Base-by-base conservation (phyloP, 129 eudicot species). In the Cynara cardunculus region DNA sequence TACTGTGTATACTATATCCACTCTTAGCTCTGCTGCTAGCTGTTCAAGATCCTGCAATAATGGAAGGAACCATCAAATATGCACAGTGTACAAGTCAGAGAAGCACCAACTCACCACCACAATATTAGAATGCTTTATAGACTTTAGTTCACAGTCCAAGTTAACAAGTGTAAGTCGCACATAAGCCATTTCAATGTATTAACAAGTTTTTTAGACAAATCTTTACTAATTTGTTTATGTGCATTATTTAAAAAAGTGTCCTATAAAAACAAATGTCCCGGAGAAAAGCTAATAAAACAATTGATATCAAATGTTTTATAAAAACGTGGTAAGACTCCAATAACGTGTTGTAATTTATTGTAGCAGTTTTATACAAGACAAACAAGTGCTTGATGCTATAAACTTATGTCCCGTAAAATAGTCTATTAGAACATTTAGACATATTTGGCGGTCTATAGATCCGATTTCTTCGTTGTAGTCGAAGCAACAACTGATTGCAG, bases 1-100 rank as follows among this genome's bases (percentile, higher is more conserved):
- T 11, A 90, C 89, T 46, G 88, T 70, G 71, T 90, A 82, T 25
- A 93, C 96, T 12, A 93, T 89, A 70, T 93, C 97, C 72, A 92
- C 88, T 85, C 97, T 89, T 4, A 93, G 78, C 31, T 93, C 97
- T 72, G 93, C 90, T 56, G 97, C 92, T 37, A 93, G 56, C 77
- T 93, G 93, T 64, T 90, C 96, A 25, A 93, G 87, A 72, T 93
- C 97, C 97, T 93, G 79, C 21, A 67, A 75, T 7, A 49, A 83
- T 3, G 24, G 0, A 14, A 3, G 13, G 16, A 49, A 71, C 70
- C 68, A 69, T 19, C 8, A 35, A 24, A 37, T 25, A 77, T 34
- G 87, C 83, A 69, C 21, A 32, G 18, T 27, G 81, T 79, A 84
- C 87, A 79, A 79, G 24, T 37, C 46, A 37, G 2, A 37, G 13